Evolutionary conservation across 768 basidiomycete genomes (phyloP), one percentile per base, ranked within the genome.

Genomic region (Myochromella boudieri): DNA sequence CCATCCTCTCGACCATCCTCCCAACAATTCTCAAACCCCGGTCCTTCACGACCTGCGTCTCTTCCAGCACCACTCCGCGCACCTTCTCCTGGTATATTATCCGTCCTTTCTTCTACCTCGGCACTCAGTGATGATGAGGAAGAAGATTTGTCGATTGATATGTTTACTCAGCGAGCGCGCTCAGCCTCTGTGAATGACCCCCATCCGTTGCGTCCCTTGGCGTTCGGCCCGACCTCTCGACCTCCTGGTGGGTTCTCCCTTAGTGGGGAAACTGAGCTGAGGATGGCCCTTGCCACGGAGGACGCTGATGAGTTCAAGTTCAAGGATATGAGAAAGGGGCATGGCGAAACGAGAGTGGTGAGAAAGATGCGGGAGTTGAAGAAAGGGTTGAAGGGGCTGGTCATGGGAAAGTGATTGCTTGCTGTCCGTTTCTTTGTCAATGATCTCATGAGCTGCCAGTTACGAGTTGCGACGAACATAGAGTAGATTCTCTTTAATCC

Each of bases 241-340:
- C 34, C 21, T n/a, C 40, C 27, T 14, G 20, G 57, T 25, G 80
- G 80, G 11, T 81, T 70, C 58, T 82, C 81, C 45, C 65, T 82
- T 53, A 82, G 79, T 43, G 81, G 81, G 9, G 78, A 82, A 62
- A 78, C 75, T 44, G 81, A 82, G 58, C 51, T 81, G 62, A 67
- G 74, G 53, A 81, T 81, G 77, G 72, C 75, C 1, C 60, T 81
- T 27, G 79, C 79, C 7, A 61, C 61, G 50, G 63, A 68, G 56
- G 42, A 58, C 42, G 37, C 62, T 64, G 37, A 56, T 26, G 21
- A 17, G 12, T 61, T 54, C 17, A 54, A 46, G 42, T 62, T 60
- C 36, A 54, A 51, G 26, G 55, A 59, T 41, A 59, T 53, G 37
- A 43, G 42, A 15, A 45, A 48, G 31, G 52, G 46, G 44, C 29